A percentile compares a stretch with the other conserved stretches of the same genome.
Evolutionary conservation across 75 land plant species (phyloP).

Genomic region (Picea glauca): DNA sequence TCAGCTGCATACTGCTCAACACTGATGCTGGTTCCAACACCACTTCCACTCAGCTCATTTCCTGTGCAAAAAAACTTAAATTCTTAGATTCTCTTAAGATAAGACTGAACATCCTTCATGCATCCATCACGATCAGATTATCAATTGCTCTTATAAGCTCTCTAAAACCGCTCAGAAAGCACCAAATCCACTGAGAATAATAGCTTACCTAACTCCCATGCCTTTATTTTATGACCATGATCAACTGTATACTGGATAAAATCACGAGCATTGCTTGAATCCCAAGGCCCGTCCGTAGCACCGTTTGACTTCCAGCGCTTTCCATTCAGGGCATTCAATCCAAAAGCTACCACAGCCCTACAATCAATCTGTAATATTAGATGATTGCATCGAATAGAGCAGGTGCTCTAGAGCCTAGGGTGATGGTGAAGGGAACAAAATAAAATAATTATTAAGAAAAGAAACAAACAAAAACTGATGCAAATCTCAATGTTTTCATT

Average conservation of each 20-base stretch:
- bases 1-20: slow-evolving; percentile 52
- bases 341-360: slow-evolving; percentile 38
- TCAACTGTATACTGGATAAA: slow-evolving; percentile 38
- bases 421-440: too few species aligned
- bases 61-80: slow-evolving; percentile 19
- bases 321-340: slow-evolving; percentile 42
- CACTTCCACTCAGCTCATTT: slow-evolving; percentile 74
- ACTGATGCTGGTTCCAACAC: slow-evolving; percentile 63
- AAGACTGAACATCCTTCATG: too few species aligned
- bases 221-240: slow-evolving; percentile 49
- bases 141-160: too few species aligned
- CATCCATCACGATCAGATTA: too few species aligned
- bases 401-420: too few species aligned
- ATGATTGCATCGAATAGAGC: too few species aligned
- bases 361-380: slow-evolving; percentile 3
- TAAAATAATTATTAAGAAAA: too few species aligned
- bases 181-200: too few species aligned
- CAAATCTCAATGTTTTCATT: too few species aligned
- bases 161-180: too few species aligned
- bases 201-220: slow-evolving; percentile 89
- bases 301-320: slow-evolving; percentile 9
- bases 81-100: too few species aligned
- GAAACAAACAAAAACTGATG: too few species aligned
- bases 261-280: slow-evolving; percentile 36
- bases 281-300: slow-evolving; percentile 20